phyloP scores from a whole-genome alignment of 2,329 filamentous ascomycete species.

The Phialophora chinensis region DNA sequence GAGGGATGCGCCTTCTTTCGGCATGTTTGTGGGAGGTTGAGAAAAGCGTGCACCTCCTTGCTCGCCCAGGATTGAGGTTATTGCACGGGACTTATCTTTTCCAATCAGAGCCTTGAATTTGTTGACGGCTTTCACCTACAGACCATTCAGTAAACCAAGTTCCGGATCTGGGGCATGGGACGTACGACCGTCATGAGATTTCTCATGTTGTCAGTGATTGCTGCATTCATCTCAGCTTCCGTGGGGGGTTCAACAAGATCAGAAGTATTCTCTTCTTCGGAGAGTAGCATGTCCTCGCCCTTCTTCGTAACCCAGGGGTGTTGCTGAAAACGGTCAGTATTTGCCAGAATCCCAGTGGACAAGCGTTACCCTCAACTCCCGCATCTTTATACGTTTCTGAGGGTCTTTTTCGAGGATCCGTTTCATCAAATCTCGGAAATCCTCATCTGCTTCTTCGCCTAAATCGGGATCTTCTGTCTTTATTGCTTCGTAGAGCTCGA shows the following conservation, averaged over 20 bases:
- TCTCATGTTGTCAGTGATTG: slow-evolving; percentile 88
- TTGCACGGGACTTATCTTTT: slow-evolving; percentile 57
- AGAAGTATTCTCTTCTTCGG: slow-evolving; percentile 83
- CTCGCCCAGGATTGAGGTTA: slow-evolving; percentile 66
- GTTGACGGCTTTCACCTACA: slow-evolving; percentile 84
- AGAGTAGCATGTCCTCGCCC: slow-evolving; percentile 77
- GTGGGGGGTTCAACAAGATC: slow-evolving; percentile 82
- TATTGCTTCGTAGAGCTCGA: slow-evolving; percentile 91
- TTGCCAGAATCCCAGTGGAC: background rate
- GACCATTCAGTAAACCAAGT: slow-evolving; percentile 12
- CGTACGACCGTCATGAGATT: slow-evolving; percentile 76
- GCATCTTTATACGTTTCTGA: slow-evolving; percentile 79
- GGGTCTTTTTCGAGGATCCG: slow-evolving; percentile 85
- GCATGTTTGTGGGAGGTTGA: slow-evolving; percentile 62
- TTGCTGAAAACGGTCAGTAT: slow-evolving; percentile 59
- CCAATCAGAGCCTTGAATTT: slow-evolving; percentile 81
- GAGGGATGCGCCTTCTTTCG: slow-evolving; percentile 41
- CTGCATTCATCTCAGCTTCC: slow-evolving; percentile 85
- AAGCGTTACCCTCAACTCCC: slow-evolving; percentile 73
- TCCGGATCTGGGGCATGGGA: background rate
- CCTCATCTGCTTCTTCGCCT: slow-evolving; percentile 66
- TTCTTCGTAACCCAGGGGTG: slow-evolving; percentile 91
- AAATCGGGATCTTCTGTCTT: slow-evolving; percentile 70
- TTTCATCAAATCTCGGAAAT: slow-evolving; percentile 75
- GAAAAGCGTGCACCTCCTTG: slow-evolving; percentile 61